phyloP scores from a whole-genome alignment of 2,329 filamentous ascomycete species.

The Colletotrichum liaoningense region DNA sequence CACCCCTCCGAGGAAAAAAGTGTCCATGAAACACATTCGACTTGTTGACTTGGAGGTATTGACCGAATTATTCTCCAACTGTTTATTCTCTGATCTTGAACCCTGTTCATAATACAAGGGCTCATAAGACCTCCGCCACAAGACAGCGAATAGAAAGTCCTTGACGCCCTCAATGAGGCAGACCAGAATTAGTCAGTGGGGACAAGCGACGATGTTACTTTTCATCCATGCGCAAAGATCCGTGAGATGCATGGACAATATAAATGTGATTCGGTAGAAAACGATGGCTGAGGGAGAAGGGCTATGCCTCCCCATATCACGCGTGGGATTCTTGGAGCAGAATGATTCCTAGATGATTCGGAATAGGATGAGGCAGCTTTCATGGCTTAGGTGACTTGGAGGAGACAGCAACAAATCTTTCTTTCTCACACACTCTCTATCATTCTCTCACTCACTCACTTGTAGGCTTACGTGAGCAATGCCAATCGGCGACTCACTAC shows the following conservation, averaged over 20 bases:
- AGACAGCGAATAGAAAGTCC: neutral
- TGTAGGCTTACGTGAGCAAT: neutral
- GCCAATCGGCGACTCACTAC: neutral
- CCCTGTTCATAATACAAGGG: neutral
- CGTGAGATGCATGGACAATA: neutral
- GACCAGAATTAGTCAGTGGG: neutral
- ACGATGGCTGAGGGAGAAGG: neutral
- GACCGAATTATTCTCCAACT: neutral
- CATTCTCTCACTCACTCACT: too few relatives aligned
- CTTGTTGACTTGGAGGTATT: neutral
- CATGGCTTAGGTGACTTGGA: neutral
- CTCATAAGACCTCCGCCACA: neutral
- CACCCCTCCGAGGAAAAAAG: neutral
- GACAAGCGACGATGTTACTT: neutral
- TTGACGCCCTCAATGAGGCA: conserved; percentile 2
- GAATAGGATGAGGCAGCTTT: neutral
- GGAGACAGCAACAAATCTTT: too few relatives aligned
- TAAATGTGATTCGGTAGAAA: neutral
- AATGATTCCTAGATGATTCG: neutral
- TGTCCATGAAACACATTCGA: neutral
- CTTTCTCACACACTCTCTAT: too few relatives aligned
- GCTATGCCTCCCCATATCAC: neutral
- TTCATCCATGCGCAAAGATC: neutral
- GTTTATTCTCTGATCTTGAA: neutral
- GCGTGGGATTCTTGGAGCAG: neutral